A percentile compares a stretch with the other conserved stretches of the same genome.
Evolutionary conservation across 177 flowering plant genomes (phyloP).

Genomic region (Vitis hybrid): DNA sequence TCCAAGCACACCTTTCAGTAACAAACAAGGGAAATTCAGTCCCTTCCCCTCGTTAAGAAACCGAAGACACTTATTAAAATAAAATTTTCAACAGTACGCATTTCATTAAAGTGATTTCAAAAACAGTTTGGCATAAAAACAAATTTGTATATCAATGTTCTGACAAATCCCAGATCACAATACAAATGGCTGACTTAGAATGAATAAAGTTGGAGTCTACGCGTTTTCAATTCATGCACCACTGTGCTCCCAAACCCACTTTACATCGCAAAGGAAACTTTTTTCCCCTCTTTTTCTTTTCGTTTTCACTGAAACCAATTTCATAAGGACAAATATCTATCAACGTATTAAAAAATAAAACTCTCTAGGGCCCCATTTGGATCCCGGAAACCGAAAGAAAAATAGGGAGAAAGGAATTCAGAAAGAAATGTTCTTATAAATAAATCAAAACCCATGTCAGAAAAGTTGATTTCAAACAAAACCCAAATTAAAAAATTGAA

Average conservation of each 20-base stretch:
- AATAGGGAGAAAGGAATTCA: no score
- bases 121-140: neutral
- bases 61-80: neutral
- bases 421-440: neutral
- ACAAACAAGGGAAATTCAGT: constrained; percentile 25
- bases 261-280: no score
- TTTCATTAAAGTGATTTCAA: neutral
- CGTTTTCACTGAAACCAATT: neutral
- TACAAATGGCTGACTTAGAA: constrained; percentile 1
- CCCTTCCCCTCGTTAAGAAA: neutral
- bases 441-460: neutral
- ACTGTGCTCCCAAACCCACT: neutral
- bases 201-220: neutral
- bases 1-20: constrained; percentile 25
- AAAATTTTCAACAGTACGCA: neutral
- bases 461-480: neutral
- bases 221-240: neutral
- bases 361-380: no score
- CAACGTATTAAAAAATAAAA: no score
- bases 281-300: neutral
- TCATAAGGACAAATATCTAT: neutral
- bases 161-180: neutral
- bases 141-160: neutral
- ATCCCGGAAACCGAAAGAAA: no score
- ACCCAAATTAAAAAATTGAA: neutral